Percentiles rank a stretch among this genome's conserved stretches.
Evolutionary conservation across 1,284 basidiomycete species (phyloP).

Genomic region (Naganishia sp.): DNA sequence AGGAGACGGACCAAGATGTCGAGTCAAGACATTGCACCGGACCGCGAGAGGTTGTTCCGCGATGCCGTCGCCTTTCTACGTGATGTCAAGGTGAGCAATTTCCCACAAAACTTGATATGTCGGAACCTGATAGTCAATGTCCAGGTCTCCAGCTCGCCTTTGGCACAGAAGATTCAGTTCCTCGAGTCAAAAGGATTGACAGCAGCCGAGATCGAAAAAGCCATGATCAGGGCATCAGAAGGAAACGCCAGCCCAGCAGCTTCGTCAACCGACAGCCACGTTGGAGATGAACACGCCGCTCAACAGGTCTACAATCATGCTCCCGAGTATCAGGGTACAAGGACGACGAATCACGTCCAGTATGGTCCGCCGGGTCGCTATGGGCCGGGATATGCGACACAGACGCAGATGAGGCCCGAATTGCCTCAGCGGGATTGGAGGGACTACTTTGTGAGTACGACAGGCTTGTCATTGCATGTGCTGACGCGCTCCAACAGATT

Average conservation of each 20-base stretch:
- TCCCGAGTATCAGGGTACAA: constrained; percentile 36
- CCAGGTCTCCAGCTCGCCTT: constrained; percentile 63
- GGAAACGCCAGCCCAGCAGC: constrained; percentile 39
- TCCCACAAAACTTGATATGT: neutral
- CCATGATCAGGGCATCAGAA: constrained; percentile 57
- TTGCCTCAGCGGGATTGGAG: constrained; percentile 76
- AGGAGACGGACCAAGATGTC: constrained; percentile 1
- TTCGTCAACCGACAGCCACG: constrained; percentile 46
- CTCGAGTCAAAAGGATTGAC: constrained; percentile 90
- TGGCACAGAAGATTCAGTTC: constrained; percentile 86
- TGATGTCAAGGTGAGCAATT: constrained; percentile 57
- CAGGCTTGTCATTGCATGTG: neutral
- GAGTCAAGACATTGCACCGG: constrained; percentile 6
- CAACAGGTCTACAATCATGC: constrained; percentile 51
- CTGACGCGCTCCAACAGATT: constrained; percentile 63
- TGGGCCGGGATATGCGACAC: constrained; percentile 29
- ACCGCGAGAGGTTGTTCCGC: constrained; percentile 57
- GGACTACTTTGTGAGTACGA: constrained; percentile 79
- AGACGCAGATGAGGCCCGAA: constrained; percentile 42
- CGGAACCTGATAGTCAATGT: neutral
- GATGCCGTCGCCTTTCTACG: constrained; percentile 79
- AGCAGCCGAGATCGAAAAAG: constrained; percentile 80
- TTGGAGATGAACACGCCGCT: neutral
- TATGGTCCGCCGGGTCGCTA: constrained; percentile 55
- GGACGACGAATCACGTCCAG: constrained; percentile 39